Conservation (phyloP, 2,329 filamentous ascomycete species). For the Talaromyces funiculosus region DNA sequence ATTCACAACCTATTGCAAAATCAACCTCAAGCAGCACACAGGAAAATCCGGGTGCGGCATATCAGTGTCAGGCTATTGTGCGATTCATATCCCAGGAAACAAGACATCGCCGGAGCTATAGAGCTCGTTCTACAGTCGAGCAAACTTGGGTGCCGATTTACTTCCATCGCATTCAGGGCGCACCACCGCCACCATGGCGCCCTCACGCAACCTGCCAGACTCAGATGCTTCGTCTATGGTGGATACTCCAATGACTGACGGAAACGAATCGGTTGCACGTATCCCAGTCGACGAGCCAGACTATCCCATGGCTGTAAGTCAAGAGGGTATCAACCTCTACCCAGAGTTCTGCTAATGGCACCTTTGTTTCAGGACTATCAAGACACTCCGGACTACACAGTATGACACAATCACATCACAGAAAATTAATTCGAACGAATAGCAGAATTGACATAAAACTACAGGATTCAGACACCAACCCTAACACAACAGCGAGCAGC, state of each 20-base stretch:
- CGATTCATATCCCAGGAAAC: neutral
- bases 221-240: conserved; percentile 40
- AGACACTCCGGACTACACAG: conserved; percentile 58
- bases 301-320: conserved; percentile 37
- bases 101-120: neutral
- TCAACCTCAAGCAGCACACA: neutral
- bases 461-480: conserved; percentile 60
- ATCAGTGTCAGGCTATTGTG: neutral
- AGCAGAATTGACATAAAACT: neutral
- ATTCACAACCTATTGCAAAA: neutral
- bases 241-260: conserved; percentile 46
- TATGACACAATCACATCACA: neutral
- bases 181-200: conserved; percentile 33
- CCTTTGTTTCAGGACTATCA: conserved; percentile 40
- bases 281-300: conserved; percentile 34
- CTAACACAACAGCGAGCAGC: conserved; percentile 72
- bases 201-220: conserved; percentile 28
- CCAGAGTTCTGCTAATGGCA: conserved; percentile 2
- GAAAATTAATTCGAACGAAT: neutral
- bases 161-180: neutral
- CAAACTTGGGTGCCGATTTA: conserved; percentile 1
- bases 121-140: conserved; percentile 10
- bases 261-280: conserved; percentile 30
- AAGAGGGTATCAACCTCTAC: neutral
- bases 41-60: neutral